Percentiles rank a stretch among this genome's conserved stretches.
These are phyloP conservation scores for Globisporangium middletonii DNA, from an alignment of 352 stramenopile genomes.

Conservation along the genomic window DNA sequence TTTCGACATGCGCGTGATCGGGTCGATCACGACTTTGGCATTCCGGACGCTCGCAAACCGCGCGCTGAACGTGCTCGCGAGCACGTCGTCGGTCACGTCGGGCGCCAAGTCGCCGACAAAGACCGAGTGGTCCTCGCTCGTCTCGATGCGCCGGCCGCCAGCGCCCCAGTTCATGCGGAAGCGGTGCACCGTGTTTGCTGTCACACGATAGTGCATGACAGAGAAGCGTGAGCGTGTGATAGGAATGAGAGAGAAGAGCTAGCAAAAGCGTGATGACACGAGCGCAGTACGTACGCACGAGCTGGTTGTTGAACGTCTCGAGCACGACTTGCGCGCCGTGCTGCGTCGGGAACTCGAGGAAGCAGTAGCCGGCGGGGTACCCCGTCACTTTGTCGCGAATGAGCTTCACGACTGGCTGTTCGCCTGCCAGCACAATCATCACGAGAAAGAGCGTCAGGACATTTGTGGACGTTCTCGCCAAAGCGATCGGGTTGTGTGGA, in stretches of 20 bases:
- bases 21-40: constrained; percentile 89
- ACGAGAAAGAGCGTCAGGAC: no score
- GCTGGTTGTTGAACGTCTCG: constrained; percentile 81
- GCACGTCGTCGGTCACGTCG: constrained; percentile 84
- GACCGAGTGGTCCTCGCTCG: constrained; percentile 82
- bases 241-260: background rate
- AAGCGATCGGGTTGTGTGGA: no score
- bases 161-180: constrained; percentile 92
- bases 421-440: constrained; percentile 21
- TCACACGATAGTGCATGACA: background rate
- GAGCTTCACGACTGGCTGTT: constrained; percentile 85
- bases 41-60: constrained; percentile 79
- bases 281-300: constrained; percentile 57
- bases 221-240: background rate
- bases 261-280: background rate
- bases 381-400: constrained; percentile 89
- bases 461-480: no score
- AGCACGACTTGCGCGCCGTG: constrained; percentile 80
- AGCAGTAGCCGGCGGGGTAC: constrained; percentile 86
- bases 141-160: constrained; percentile 81
- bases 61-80: constrained; percentile 77
- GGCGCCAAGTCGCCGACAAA: constrained; percentile 90
- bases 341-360: constrained; percentile 87
- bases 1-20: constrained; percentile 86
- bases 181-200: constrained; percentile 83